These are phyloP conservation scores for Phlyctochytrium bullatum DNA, from an alignment of 192 early-diverging fungal species.

Conservation along the genomic window DNA sequence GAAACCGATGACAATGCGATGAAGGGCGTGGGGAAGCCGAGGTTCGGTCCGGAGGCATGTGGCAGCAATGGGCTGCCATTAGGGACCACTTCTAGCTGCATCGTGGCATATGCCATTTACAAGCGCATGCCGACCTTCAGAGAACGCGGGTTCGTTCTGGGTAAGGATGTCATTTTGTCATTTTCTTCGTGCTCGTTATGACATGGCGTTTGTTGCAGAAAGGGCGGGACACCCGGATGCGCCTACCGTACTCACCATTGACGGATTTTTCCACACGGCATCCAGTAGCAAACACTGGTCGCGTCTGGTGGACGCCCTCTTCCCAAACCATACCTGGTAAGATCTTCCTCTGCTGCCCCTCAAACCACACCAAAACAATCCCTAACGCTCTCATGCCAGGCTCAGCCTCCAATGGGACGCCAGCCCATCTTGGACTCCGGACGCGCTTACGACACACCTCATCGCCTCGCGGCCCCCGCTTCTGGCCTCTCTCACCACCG, in stretches of 20 bases:
- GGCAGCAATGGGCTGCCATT: conserved; percentile 10
- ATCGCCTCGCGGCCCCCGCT: background rate
- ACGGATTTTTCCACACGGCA: conserved; percentile 21
- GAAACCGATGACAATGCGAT: background rate
- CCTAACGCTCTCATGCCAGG: no score
- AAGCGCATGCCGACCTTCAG: conserved; percentile 25
- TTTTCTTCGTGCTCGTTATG: background rate
- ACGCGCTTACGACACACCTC: background rate
- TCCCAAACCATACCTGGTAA: conserved; percentile 24
- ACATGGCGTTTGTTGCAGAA: background rate
- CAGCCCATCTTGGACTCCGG: background rate
- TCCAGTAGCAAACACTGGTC: conserved; percentile 6
- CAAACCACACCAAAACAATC: no score
- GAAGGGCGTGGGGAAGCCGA: conserved; percentile 9
- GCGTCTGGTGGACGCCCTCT: background rate
- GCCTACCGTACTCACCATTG: conserved; percentile 25
- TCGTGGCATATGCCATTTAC: conserved; percentile 8
- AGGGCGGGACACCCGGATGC: background rate
- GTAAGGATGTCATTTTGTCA: conserved; percentile 5
- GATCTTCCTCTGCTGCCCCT: no score
- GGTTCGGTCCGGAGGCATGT: conserved; percentile 6
- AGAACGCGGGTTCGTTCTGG: conserved; percentile 25
- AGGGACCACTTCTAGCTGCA: conserved; percentile 7
- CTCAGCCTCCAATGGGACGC: conserved; percentile 31
- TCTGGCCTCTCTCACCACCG: background rate